A percentile compares a stretch with the other conserved stretches of the same genome.
These are phyloP conservation scores for Exophiala calicioides DNA, from an alignment of 2,329 filamentous ascomycete species.

Conservation along the genomic window DNA sequence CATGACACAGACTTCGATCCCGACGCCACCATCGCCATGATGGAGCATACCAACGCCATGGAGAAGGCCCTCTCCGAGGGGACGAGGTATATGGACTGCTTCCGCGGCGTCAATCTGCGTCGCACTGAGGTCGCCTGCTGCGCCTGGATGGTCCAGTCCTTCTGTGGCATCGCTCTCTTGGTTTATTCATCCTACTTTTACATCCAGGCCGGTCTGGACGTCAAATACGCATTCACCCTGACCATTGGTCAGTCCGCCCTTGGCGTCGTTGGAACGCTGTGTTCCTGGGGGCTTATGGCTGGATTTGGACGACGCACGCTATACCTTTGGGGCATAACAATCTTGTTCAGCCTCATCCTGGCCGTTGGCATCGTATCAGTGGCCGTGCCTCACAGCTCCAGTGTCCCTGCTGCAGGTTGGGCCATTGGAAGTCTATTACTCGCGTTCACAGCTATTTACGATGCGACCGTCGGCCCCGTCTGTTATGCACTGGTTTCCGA, in stretches of 20 bases:
- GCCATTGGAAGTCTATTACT: conserved; percentile 52
- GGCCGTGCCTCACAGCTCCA: conserved; percentile 20
- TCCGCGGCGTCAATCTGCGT: conserved; percentile 36
- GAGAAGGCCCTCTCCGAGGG: conserved; percentile 31
- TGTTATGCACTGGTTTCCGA: conserved; percentile 56
- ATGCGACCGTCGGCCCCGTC: conserved; percentile 55
- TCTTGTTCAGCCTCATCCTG: conserved; percentile 33
- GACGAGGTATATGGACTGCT: conserved; percentile 35
- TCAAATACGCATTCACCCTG: conserved; percentile 39
- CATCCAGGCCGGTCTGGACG: conserved; percentile 39
- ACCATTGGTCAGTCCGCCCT: conserved; percentile 65
- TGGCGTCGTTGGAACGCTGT: conserved; percentile 52
- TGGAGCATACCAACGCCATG: conserved; percentile 41
- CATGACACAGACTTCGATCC: conserved; percentile 29
- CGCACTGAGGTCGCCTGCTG: conserved; percentile 45
- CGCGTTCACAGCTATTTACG: conserved; percentile 56
- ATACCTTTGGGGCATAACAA: conserved; percentile 38
- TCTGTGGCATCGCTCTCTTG: conserved; percentile 36
- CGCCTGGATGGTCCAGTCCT: conserved; percentile 38
- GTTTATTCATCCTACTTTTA: conserved; percentile 39
- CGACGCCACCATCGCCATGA: conserved; percentile 40
- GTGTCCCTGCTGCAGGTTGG: conserved; percentile 33
- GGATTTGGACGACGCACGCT: conserved; percentile 43
- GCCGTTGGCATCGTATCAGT: conserved; percentile 34
- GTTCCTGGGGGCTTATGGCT: conserved; percentile 50